Evolutionary conservation across 1,139 yeast species (phyloP).

Genomic region (Pichia sp.): DNA sequence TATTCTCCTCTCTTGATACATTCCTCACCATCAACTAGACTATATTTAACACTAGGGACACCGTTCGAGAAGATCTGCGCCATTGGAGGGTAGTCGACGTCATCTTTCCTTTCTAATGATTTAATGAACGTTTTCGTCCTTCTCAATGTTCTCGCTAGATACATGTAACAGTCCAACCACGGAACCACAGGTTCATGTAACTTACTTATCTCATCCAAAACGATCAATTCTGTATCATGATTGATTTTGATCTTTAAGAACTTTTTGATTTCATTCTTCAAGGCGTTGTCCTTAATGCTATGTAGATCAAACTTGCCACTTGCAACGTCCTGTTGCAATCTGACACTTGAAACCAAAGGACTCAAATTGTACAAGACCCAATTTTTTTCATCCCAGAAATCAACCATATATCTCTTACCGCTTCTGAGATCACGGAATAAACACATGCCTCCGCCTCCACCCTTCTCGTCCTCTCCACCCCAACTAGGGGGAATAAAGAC

Average conservation of each 20-base stretch:
- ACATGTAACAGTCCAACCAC: constrained; percentile 60
- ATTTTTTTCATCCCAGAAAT: constrained; percentile 71
- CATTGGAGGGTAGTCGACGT: constrained; percentile 67
- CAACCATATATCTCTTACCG: constrained; percentile 49
- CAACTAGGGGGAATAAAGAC: constrained; percentile 71
- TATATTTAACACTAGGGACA: constrained; percentile 82
- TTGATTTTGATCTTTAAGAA: constrained; percentile 15
- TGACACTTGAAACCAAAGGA: constrained; percentile 51
- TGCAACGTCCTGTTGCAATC: constrained; percentile 12
- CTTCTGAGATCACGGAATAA: constrained; percentile 53
- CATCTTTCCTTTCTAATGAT: constrained; percentile 52
- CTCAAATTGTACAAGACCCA: constrained; percentile 77
- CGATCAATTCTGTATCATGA: constrained; percentile 21
- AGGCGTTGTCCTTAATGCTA: constrained; percentile 3
- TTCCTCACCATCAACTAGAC: constrained; percentile 54
- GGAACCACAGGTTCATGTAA: constrained; percentile 30
- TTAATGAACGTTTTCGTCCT: constrained; percentile 55
- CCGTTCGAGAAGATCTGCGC: constrained; percentile 75
- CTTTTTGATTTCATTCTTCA: constrained; percentile 20
- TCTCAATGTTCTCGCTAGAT: constrained; percentile 56
- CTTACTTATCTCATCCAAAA: constrained; percentile 14
- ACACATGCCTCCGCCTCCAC: constrained; percentile 44
- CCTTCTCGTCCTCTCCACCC: constrained; percentile 17
- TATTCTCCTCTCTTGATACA: constrained; percentile 70
- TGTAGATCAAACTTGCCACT: constrained; percentile 6